Evolutionary conservation across 768 basidiomycete genomes (phyloP), one percentile per base, ranked within the genome.

Genomic region (Tricholoma sp.): DNA sequence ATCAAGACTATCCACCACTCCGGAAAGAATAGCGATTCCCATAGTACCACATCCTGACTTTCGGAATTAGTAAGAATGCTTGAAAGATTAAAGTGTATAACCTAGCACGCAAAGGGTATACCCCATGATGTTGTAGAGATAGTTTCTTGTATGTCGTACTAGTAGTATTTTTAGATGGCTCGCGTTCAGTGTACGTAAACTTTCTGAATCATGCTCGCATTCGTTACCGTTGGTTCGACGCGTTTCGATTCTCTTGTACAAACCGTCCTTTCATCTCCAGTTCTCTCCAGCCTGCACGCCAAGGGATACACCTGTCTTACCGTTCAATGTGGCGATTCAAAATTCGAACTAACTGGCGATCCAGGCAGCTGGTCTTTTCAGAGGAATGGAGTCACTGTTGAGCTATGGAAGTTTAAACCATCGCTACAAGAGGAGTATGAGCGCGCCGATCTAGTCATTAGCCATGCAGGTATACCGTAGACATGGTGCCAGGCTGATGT

Each of bases 1-100:
- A 70, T 93, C 81, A 42, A 98, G 83, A 66, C 91, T 91, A 59
- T 87, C 82, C 51, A 97, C 76, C 41, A 98, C 89, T 45, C 97
- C 97, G 20, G 96, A 95, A 50, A 94, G 82, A 69, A 99, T 81
- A 57, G 97, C 94, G 63, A 98, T 74, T 56, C 97, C 97, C 97
- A 99, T 98, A 10, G 96, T 98, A 56, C 97, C 97, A 71, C 97
- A 98, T 79, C 96, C 97, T 88, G 65, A 56, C 58, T 55, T 24
- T 53, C 63, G 54, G 59, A 61, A 60, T 63, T 54, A 56, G 54
- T 53, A 52, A 34, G 61, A 56, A 59, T 33, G 47, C 24, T 11
- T 44, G 57, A 42, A 18, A 50, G 9, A 3, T 44, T 59, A 54
- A 50, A 56, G 58, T 39, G 61, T 55, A 58, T 77, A 39, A 77